These are phyloP conservation scores for Naumovozyma baii DNA, from an alignment of 805 yeast genomes.

Conservation along the genomic window DNA sequence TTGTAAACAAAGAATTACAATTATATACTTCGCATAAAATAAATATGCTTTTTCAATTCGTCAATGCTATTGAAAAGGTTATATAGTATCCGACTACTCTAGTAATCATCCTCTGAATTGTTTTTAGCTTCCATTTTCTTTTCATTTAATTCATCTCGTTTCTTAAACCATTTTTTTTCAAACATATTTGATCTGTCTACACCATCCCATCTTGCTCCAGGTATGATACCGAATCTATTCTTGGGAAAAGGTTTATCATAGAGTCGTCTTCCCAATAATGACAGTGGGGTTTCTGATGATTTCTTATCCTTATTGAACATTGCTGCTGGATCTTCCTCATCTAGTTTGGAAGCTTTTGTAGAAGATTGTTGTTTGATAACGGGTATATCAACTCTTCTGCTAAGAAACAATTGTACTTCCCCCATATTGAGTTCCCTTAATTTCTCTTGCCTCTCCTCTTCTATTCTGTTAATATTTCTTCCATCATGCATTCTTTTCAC, in stretches of 20 bases:
- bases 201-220: slow-evolving; percentile 89
- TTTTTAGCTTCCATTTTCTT: slow-evolving; percentile 14
- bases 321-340: slow-evolving; percentile 53
- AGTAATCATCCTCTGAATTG: not conserved
- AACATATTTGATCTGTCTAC: slow-evolving; percentile 84
- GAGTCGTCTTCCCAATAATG: slow-evolving; percentile 40
- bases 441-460: slow-evolving; percentile 24
- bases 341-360: not conserved
- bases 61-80: too few relatives aligned
- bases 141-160: slow-evolving; percentile 31
- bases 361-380: slow-evolving; percentile 7
- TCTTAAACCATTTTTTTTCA: slow-evolving; percentile 52
- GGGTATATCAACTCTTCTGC: slow-evolving; percentile 12
- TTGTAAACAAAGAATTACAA: too few relatives aligned
- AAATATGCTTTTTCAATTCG: too few relatives aligned
- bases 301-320: not conserved
- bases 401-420: slow-evolving; percentile 28
- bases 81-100: too few relatives aligned
- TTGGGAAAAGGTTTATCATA: slow-evolving; percentile 42
- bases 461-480: slow-evolving; percentile 22
- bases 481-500: slow-evolving; percentile 21
- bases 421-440: slow-evolving; percentile 33
- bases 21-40: not conserved
- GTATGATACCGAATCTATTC: slow-evolving; percentile 66
- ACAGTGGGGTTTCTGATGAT: slow-evolving; percentile 5